These are phyloP conservation scores for Vanderwaltozyma polyspora DNA, from an alignment of 805 yeast species.

Conservation along the genomic window DNA sequence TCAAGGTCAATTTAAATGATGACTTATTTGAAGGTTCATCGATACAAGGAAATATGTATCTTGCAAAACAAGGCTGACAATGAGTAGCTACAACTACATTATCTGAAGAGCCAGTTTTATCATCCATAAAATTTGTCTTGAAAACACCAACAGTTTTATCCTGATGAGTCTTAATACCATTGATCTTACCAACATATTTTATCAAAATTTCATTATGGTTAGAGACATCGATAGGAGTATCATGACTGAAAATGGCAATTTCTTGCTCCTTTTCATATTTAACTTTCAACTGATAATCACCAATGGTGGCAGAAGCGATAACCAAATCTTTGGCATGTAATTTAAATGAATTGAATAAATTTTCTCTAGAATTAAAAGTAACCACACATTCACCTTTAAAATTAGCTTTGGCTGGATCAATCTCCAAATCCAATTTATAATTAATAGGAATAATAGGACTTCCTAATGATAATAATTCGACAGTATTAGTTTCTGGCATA, in stretches of 20 bases:
- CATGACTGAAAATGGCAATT: conserved; percentile 5
- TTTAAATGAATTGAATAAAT: conserved; percentile 4
- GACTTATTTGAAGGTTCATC: conserved; percentile 54
- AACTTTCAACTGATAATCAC: conserved; percentile 26
- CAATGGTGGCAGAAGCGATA: conserved; percentile 32
- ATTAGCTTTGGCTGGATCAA: conserved; percentile 37
- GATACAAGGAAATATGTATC: conserved; percentile 53
- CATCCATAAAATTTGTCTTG: conserved; percentile 51
- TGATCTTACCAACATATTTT: conserved; percentile 41
- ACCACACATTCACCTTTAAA: conserved; percentile 31
- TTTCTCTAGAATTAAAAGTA: neutral
- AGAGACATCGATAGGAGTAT: neutral
- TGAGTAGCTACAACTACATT: conserved; percentile 57
- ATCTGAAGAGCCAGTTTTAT: conserved; percentile 37
- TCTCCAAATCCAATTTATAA: conserved; percentile 30
- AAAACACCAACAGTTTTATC: conserved; percentile 57
- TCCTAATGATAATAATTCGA: conserved; percentile 12
- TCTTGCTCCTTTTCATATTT: conserved; percentile 11
- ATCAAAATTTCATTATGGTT: conserved; percentile 10
- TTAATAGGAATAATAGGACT: conserved; percentile 22
- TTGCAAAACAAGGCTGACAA: conserved; percentile 56
- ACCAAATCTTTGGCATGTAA: conserved; percentile 24
- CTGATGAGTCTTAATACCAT: conserved; percentile 37
- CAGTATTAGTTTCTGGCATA: too few species aligned
- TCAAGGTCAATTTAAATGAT: conserved; percentile 38